A percentile compares a stretch with the other conserved stretches of the same genome.
Conservation (phyloP, 1,284 basidiomycete genomes). For the Austroboletus niveus region DNA sequence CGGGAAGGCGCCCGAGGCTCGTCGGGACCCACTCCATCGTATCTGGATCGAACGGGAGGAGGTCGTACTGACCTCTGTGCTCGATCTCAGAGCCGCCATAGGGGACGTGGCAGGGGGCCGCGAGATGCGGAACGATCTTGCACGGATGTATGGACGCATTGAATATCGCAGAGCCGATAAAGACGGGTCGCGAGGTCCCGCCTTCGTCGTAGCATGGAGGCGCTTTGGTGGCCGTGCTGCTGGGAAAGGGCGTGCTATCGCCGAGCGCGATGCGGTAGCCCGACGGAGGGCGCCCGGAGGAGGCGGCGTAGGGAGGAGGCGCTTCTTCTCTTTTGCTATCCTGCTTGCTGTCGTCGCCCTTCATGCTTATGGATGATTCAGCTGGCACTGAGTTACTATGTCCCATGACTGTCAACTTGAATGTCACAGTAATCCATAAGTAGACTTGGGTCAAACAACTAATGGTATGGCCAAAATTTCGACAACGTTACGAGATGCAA, state of each 20-base stretch:
- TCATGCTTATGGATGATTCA: not conserved
- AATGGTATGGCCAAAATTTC: no score
- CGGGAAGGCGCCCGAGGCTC: slow-evolving; percentile 56
- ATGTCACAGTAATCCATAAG: no score
- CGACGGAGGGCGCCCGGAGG: slow-evolving; percentile 43
- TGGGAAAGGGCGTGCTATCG: slow-evolving; percentile 48
- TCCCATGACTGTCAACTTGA: no score
- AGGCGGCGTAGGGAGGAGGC: slow-evolving; percentile 22
- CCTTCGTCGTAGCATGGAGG: slow-evolving; percentile 55
- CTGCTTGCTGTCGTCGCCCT: not conserved
- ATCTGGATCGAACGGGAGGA: slow-evolving; percentile 61
- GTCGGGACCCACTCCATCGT: slow-evolving; percentile 72
- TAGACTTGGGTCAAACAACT: no score
- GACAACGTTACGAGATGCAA: no score
- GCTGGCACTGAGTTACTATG: no score
- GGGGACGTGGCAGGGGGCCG: slow-evolving; percentile 52
- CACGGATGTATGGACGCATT: slow-evolving; percentile 71
- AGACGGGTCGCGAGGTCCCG: slow-evolving; percentile 52
- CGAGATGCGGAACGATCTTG: slow-evolving; percentile 66
- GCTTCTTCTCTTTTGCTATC: not conserved
- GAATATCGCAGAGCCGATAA: slow-evolving; percentile 69
- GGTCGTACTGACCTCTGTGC: slow-evolving; percentile 65
- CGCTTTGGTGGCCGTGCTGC: slow-evolving; percentile 37
- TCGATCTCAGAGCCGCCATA: slow-evolving; percentile 60
- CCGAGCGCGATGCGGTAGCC: slow-evolving; percentile 61